Evolutionary conservation across 1,284 basidiomycete genomes (phyloP).

Genomic region (Jaminaea rosea): DNA sequence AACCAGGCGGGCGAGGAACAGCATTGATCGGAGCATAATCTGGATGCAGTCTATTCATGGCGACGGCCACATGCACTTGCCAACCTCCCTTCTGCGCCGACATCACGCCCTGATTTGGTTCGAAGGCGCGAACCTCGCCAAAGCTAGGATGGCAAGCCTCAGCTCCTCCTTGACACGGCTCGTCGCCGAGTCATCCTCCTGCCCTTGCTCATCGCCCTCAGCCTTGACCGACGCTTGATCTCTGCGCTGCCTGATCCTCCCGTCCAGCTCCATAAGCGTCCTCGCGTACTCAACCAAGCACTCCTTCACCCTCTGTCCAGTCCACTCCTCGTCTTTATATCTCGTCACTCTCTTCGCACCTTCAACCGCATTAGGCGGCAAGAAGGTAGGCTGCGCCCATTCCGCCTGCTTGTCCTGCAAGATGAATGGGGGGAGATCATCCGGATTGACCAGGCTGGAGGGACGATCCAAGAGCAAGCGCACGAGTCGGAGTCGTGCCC

Average conservation of each 20-base stretch:
- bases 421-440: no score
- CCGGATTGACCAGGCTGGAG: no score
- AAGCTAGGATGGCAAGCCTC: not conserved
- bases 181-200: not conserved
- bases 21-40: no score
- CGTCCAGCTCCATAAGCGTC: not conserved
- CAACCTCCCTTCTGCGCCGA: not conserved
- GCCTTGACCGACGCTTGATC: not conserved
- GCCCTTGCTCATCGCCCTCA: not conserved
- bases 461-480: not conserved
- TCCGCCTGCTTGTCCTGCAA: no score
- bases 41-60: no score
- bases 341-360: not conserved
- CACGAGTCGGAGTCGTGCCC: not conserved
- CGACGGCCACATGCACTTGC: not conserved
- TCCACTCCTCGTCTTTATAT: not conserved
- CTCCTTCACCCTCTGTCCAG: not conserved
- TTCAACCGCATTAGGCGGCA: no score
- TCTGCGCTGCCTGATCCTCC: not conserved
- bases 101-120: not conserved
- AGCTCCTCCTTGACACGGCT: not conserved
- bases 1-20: no score
- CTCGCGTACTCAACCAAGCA: not conserved
- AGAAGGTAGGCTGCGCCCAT: no score
- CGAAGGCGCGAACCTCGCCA: not conserved